Conservation (phyloP, 352 stramenopile species). For the Pythium phragmiticola region DNA sequence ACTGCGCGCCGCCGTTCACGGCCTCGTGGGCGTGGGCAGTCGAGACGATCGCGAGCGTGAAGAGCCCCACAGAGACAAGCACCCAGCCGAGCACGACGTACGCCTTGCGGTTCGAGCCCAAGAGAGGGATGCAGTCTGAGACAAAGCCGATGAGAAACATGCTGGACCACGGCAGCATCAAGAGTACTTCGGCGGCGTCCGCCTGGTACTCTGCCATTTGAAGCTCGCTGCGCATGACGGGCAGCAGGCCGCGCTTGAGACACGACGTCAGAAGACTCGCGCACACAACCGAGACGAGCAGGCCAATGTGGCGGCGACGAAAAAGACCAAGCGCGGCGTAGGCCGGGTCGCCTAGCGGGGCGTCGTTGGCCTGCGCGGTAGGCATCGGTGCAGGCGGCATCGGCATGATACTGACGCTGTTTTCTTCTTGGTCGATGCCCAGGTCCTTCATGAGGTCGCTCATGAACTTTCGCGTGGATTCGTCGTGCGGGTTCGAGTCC, state of each 20-base stretch:
- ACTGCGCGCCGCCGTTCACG: conserved; percentile 21
- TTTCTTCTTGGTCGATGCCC: background rate
- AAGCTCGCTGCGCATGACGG: conserved; percentile 65
- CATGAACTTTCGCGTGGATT: conserved; percentile 13
- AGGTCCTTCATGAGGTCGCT: conserved; percentile 10
- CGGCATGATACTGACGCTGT: background rate
- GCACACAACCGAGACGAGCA: conserved; percentile 24
- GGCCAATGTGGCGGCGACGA: conserved; percentile 10
- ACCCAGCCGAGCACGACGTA: conserved; percentile 59
- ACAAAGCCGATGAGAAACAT: conserved; percentile 81
- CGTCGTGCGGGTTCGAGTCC: conserved; percentile 1
- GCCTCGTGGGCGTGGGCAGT: conserved; percentile 49
- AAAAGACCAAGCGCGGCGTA: conserved; percentile 8
- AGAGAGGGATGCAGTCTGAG: conserved; percentile 46
- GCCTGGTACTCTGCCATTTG: conserved; percentile 64
- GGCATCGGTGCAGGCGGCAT: background rate
- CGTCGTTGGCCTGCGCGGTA: conserved; percentile 4
- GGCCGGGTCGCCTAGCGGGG: background rate
- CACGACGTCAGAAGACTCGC: conserved; percentile 24
- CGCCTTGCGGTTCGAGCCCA: conserved; percentile 45
- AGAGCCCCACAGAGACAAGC: conserved; percentile 41
- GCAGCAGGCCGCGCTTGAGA: conserved; percentile 30
- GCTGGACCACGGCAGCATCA: conserved; percentile 65
- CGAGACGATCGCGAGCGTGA: conserved; percentile 53
- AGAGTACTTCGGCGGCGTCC: conserved; percentile 49